Evolutionary conservation across 73 alveolate genomes (phyloP).

Genomic region (Urostyla sp.): DNA sequence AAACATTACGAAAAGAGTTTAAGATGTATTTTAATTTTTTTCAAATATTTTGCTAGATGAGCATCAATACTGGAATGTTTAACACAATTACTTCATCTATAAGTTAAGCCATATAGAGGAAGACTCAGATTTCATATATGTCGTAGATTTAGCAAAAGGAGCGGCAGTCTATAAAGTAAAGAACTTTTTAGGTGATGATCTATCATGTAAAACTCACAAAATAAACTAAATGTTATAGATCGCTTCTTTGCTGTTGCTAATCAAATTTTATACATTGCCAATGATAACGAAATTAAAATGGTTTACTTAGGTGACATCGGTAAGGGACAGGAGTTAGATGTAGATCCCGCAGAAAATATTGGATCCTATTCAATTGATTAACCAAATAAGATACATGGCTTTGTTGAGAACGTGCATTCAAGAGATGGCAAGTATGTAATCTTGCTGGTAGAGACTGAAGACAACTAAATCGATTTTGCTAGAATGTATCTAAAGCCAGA

Average conservation of each 20-base stretch:
- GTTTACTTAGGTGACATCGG: slow-evolving; percentile 20
- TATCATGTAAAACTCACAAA: slow-evolving; percentile 24
- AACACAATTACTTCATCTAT: slow-evolving; percentile 26
- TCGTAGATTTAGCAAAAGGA: background rate
- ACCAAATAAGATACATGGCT: slow-evolving; percentile 22
- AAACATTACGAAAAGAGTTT: slow-evolving; percentile 10
- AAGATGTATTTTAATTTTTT: slow-evolving; percentile 2
- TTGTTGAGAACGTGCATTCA: background rate
- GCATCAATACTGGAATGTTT: slow-evolving; percentile 23
- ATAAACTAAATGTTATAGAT: background rate
- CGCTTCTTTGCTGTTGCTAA: slow-evolving; percentile 29
- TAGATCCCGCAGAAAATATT: slow-evolving; percentile 23
- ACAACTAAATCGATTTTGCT: slow-evolving; percentile 39
- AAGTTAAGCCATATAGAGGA: slow-evolving; percentile 32
- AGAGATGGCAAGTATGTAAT: background rate
- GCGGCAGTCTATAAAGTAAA: slow-evolving; percentile 31
- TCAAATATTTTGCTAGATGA: background rate
- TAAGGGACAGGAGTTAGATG: background rate
- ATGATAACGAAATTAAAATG: slow-evolving; percentile 14
- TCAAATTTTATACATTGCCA: slow-evolving; percentile 18
- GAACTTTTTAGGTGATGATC: slow-evolving; percentile 46
- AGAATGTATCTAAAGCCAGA: slow-evolving; percentile 37
- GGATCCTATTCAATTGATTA: slow-evolving; percentile 6
- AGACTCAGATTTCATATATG: slow-evolving; percentile 27
- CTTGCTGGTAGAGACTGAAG: slow-evolving; percentile 40